Base-by-base conservation (phyloP, 371 early-diverging fungal genomes). In the Mucor lusitanicus region DNA sequence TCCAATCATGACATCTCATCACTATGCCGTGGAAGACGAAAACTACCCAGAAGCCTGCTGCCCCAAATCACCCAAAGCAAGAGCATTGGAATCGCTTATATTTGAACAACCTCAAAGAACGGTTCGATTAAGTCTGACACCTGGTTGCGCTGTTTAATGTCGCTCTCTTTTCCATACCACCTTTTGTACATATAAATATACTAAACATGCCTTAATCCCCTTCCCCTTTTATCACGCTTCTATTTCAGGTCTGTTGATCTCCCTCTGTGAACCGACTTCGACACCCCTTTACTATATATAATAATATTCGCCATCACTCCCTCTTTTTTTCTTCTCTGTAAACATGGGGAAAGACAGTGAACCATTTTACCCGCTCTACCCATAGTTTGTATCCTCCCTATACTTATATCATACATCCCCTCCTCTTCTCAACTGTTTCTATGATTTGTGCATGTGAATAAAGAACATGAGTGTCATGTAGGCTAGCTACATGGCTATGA, bases 101-200 rank as follows among this genome's bases (percentile, higher is more conserved):
- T 72, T 75, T 37, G 67, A 72, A 33, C 68, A 75, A 23, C 75
- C 75, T 19, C 69, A 69, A 40, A 63, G 72, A 50, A 75, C 75
- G 2, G 61, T 75, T 25, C 59, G 72, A 37, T 39, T 75, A 8
- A 72, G 69, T 39, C 33, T 75, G 27, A 75, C 75, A 6, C 75
- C 72, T 37, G 58, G 67, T 32, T 73, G 70, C 42, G 74, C 74
- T 5, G 56, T 57, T 39, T 69, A 67, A 64, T 54, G 15, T 13
- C 44, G 13, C 5, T 55, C 2, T 32, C 8, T 33, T 6, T 6
- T 33, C 33, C 33, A 33, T 33, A 33, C 33, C 33, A 33, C 33
- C 33, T 8, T 7, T 7, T 33, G 33, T 33, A 33, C 23, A 15
- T 55, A 32, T 55, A 55, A 2, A 23, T 30, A 17, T 28, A 4